A percentile compares a stretch with the other conserved stretches of the same genome.
Evolutionary conservation across 257 asterid species (phyloP).

Genomic region (Pogostemon cablin): DNA sequence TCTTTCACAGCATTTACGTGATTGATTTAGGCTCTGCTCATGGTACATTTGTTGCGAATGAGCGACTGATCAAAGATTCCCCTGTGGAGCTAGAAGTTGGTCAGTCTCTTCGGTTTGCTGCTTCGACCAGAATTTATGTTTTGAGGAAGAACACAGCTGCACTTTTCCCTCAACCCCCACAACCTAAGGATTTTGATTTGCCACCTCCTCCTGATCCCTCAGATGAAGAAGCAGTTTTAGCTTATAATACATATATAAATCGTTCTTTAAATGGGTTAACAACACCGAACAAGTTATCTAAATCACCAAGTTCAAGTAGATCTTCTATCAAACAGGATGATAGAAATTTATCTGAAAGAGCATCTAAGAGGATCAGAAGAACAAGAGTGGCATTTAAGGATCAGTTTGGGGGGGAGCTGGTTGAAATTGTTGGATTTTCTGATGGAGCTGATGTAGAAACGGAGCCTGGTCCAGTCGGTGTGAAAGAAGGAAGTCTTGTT

Average conservation of each 20-base stretch:
- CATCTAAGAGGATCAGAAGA: slow-evolving; percentile 74
- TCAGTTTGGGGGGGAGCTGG: slow-evolving; percentile 87
- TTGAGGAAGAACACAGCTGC: slow-evolving; percentile 78
- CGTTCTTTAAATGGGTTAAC: slow-evolving; percentile 61
- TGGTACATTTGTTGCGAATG: slow-evolving; percentile 97
- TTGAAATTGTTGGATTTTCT: slow-evolving; percentile 83
- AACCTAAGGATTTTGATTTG: slow-evolving; percentile 61
- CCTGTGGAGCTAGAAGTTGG: slow-evolving; percentile 93
- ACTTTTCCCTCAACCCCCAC: slow-evolving; percentile 72
- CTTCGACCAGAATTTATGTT: slow-evolving; percentile 85
- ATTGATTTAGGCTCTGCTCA: slow-evolving; percentile 97
- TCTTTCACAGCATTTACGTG: slow-evolving; percentile 76
- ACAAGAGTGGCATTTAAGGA: slow-evolving; percentile 79
- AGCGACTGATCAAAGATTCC: slow-evolving; percentile 77
- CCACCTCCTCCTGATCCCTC: slow-evolving; percentile 89
- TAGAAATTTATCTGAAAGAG: slow-evolving; percentile 46
- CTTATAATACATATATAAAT: slow-evolving; percentile 81
- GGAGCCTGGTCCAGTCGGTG: slow-evolving; percentile 93
- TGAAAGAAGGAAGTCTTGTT: slow-evolving; percentile 97
- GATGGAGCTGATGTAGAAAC: slow-evolving; percentile 98
- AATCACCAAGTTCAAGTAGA: slow-evolving; percentile 35
- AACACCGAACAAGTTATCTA: slow-evolving; percentile 45
- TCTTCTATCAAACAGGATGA: slow-evolving; percentile 42
- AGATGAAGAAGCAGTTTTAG: slow-evolving; percentile 89
- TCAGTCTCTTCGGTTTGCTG: slow-evolving; percentile 91